Conservation (phyloP, 306 rosid species). For the Cucurbita ficifolia region DNA sequence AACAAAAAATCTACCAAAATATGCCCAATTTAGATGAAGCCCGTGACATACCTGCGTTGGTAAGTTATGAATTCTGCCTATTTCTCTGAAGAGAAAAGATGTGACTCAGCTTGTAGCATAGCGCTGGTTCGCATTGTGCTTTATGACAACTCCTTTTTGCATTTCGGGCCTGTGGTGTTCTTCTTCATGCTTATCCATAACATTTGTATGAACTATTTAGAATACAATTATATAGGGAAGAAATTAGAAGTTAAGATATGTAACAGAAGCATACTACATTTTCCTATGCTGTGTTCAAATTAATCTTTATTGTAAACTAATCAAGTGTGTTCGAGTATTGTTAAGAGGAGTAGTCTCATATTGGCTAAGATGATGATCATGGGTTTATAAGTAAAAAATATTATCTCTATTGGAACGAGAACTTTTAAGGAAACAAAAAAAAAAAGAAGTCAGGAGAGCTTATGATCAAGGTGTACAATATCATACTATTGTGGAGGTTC, state of each 20-base stretch:
- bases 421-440: rapidly evolving
- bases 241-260: constrained; percentile 11
- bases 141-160: constrained; percentile 85
- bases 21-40: background rate
- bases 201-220: constrained; percentile 78
- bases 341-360: too few relatives aligned
- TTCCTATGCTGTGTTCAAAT: background rate
- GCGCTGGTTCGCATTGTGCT: constrained; percentile 93
- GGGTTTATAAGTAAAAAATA: too few relatives aligned
- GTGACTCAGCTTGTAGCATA: constrained; percentile 91
- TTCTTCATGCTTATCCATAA: constrained; percentile 82
- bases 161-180: constrained; percentile 81
- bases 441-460: too few relatives aligned
- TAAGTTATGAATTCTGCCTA: constrained; percentile 64
- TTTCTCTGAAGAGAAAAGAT: constrained; percentile 77
- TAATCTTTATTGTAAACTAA: background rate
- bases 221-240: constrained; percentile 10
- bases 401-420: too few relatives aligned
- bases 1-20: background rate
- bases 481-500: too few relatives aligned
- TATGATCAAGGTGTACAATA: too few relatives aligned
- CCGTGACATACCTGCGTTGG: constrained; percentile 56
- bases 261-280: background rate
- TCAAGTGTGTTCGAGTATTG: too few relatives aligned
- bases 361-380: too few relatives aligned